Evolutionary conservation across 148 eudicot genomes (phyloP), one percentile per base, ranked within the genome.

Genomic region (Selenicereus undatus): DNA sequence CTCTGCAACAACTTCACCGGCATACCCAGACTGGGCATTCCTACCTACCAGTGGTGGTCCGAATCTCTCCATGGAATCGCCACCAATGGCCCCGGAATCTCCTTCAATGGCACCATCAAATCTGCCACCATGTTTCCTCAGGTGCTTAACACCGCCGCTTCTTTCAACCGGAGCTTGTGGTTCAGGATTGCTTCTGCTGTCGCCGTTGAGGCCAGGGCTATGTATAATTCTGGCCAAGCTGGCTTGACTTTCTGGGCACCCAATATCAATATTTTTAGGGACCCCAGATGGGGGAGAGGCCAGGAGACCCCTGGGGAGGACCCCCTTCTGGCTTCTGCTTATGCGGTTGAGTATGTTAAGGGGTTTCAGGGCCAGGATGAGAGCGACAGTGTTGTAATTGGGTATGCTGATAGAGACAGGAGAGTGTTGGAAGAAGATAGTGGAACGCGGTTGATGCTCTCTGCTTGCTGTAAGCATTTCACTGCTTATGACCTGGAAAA

Each of bases 211-310:
- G 99, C 84, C 1, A 87, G 93, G 78, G 91, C 99, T 10, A 93
- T 96, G 99, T 90, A 89, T 76, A 96, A 96, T 80, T 51, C 64
- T 66, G 97, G 95, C 2, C 98, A 96, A 83, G 87, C 99, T 24
- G 99, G 99, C 74, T 80, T 96, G 89, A 93, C 99, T 3, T 96
- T 85, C 75, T 96, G 98, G 98, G 97, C 99, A 4, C 99, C 98
- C 5, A 94, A 90, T 86, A 80, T 96, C 60, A 96, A 96, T 42
- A 81, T 96, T 22, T 94, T 93, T 82, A 91, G 99, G 90, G 99
- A 96, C 78, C 99, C 99, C 11, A 91, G 99, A 78, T 96, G 99
- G 99, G 99, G 99, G 13, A 90, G 99, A 65, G 99, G 99, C 8
- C 95, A 87, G 80, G 99, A 96, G 89, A 92, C 99, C 26, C 99